A percentile compares a stretch with the other conserved stretches of the same genome.
These are phyloP conservation scores for Colletotrichum destructivum DNA, from an alignment of 2,329 filamentous ascomycete species.

Conservation along the genomic window DNA sequence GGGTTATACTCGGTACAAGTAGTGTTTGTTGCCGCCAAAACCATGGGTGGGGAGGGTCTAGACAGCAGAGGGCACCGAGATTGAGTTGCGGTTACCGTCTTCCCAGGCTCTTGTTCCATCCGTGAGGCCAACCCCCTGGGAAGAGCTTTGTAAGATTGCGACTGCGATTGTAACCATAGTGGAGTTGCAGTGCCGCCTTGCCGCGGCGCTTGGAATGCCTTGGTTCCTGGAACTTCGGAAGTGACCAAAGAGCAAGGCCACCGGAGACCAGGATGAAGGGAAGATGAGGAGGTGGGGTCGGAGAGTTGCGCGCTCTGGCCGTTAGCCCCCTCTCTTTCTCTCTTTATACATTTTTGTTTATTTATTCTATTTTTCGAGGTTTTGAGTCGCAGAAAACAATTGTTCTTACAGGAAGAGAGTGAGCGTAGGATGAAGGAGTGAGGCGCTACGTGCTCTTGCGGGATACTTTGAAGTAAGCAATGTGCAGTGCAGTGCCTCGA, in stretches of 20 bases:
- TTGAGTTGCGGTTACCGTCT: not conserved
- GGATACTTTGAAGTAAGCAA: not conserved
- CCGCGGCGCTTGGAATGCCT: conserved; percentile 7
- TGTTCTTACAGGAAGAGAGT: no score
- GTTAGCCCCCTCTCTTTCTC: no score
- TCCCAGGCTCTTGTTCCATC: not conserved
- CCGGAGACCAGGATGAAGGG: not conserved
- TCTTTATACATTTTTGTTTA: not conserved
- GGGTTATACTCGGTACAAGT: not conserved
- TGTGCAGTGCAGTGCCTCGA: not conserved
- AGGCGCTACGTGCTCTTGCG: not conserved
- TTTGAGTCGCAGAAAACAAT: no score
- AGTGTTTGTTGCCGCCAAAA: not conserved
- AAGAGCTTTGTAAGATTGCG: not conserved
- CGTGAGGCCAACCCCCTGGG: not conserved
- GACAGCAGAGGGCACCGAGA: not conserved
- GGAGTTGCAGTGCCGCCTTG: conserved; percentile 15
- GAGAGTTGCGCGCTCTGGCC: not conserved
- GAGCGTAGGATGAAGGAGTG: not conserved
- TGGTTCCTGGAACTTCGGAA: not conserved
- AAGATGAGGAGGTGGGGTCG: not conserved
- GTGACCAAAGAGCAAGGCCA: not conserved
- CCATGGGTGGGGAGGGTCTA: not conserved
- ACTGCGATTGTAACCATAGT: not conserved
- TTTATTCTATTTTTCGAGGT: no score